phyloP scores from a whole-genome alignment of 345 rosid genomes.

The Eucalyptus decipiens region DNA sequence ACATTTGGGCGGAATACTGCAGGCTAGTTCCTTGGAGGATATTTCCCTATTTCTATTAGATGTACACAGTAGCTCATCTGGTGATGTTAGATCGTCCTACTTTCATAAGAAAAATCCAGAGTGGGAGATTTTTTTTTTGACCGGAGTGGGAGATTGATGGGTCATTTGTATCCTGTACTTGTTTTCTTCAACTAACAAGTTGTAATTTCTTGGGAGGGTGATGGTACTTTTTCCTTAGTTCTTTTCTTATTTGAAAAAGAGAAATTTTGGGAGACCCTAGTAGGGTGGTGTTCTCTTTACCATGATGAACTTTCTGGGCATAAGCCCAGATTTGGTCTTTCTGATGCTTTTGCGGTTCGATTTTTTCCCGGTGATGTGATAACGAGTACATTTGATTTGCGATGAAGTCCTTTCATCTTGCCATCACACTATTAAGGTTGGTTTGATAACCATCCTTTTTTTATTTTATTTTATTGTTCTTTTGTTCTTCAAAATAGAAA shows the following conservation, averaged over 20 bases:
- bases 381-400: not conserved
- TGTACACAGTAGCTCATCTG: not conserved
- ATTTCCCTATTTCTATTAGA: constrained; percentile 64
- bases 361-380: not conserved
- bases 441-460: too few species aligned
- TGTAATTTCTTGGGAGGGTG: not conserved
- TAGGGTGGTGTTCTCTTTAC: not conserved
- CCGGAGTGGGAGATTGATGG: too few species aligned
- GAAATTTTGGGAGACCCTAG: not conserved
- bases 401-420: not conserved
- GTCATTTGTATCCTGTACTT: too few species aligned
- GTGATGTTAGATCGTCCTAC: not conserved
- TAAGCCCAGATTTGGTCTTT: not conserved
- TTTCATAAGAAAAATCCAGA: not conserved
- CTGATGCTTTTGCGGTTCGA: not conserved
- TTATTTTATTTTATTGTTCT: rapidly evolving
- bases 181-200: not conserved
- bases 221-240: not conserved
- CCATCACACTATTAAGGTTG: not conserved
- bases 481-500: too few species aligned
- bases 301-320: not conserved
- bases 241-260: not conserved
- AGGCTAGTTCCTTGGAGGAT: constrained; percentile 87
- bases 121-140: not conserved
- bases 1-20: constrained; percentile 73